These are phyloP conservation scores for Globisporangium cystogenes DNA, from an alignment of 352 stramenopile genomes.

Conservation along the genomic window DNA sequence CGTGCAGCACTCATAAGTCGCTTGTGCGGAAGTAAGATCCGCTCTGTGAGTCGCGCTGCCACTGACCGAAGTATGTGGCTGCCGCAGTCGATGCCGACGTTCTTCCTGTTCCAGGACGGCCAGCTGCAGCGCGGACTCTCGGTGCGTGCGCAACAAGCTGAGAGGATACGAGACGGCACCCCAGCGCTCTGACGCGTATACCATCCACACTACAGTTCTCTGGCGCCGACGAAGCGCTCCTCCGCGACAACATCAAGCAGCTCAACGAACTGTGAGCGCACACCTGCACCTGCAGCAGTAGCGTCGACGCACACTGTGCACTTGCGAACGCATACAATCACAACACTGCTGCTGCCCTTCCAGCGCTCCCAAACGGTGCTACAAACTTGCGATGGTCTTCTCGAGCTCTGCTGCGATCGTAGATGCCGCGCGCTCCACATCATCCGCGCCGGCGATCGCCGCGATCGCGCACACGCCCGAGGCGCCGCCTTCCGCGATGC, in stretches of 20 bases:
- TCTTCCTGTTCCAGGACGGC: constrained; percentile 81
- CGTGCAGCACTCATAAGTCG: too few species aligned
- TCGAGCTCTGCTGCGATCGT: constrained; percentile 19
- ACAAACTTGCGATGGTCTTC: constrained; percentile 1
- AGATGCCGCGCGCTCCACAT: constrained; percentile 20
- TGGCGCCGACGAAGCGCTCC: constrained; percentile 69
- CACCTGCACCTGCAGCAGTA: background rate
- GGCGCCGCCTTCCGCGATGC: constrained; percentile 31
- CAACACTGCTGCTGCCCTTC: background rate
- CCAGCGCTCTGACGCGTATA: background rate
- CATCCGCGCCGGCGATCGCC: constrained; percentile 31
- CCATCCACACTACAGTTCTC: constrained; percentile 52
- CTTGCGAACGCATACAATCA: background rate
- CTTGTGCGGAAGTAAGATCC: too few species aligned
- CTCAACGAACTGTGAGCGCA: constrained; percentile 50
- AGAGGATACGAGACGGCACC: too few species aligned
- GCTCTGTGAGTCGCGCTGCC: background rate
- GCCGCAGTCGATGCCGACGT: constrained; percentile 81
- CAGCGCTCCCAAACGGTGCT: background rate
- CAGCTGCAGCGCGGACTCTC: constrained; percentile 73
- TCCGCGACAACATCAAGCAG: constrained; percentile 70
- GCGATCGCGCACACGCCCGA: constrained; percentile 44
- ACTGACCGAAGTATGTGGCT: background rate
- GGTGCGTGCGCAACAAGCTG: constrained; percentile 22
- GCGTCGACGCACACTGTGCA: background rate